These are phyloP conservation scores for Sordariomycetes sp. DNA, from an alignment of 2,329 filamentous ascomycete genomes.

Conservation along the genomic window DNA sequence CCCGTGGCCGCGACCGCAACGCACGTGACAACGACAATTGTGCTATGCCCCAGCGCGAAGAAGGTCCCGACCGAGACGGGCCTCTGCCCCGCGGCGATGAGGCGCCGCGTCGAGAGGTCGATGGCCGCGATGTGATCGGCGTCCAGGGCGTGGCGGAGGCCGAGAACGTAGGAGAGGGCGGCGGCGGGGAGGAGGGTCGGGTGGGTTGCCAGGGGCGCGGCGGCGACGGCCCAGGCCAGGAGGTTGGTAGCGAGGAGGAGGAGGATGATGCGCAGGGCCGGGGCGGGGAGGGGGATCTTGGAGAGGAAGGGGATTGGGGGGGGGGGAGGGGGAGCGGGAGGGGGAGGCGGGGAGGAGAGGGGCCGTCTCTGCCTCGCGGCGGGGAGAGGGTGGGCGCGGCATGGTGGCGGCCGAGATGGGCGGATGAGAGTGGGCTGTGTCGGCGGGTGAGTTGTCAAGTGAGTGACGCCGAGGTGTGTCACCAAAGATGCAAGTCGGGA, in stretches of 20 bases:
- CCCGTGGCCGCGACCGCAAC: conserved; percentile 85
- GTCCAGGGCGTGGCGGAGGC: conserved; percentile 87
- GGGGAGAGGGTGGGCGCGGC: no score
- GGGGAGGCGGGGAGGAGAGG: background rate
- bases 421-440: no score
- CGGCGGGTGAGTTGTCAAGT: no score
- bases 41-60: conserved; percentile 88
- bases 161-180: conserved; percentile 75
- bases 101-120: conserved; percentile 82
- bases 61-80: conserved; percentile 90
- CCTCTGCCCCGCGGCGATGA: conserved; percentile 72
- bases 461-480: no score
- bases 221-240: conserved; percentile 39
- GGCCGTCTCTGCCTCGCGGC: background rate
- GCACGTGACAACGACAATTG: conserved; percentile 82
- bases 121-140: conserved; percentile 86
- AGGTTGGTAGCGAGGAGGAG: conserved; percentile 36
- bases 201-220: conserved; percentile 37
- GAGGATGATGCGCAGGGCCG: conserved; percentile 30
- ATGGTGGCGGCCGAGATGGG: no score
- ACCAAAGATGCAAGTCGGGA: no score
- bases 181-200: conserved; percentile 62
- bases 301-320: background rate
- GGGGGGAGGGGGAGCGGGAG: background rate
- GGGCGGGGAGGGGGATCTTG: background rate